Conservation (phyloP, 768 basidiomycete species). For the Filobasidium wieringae region DNA sequence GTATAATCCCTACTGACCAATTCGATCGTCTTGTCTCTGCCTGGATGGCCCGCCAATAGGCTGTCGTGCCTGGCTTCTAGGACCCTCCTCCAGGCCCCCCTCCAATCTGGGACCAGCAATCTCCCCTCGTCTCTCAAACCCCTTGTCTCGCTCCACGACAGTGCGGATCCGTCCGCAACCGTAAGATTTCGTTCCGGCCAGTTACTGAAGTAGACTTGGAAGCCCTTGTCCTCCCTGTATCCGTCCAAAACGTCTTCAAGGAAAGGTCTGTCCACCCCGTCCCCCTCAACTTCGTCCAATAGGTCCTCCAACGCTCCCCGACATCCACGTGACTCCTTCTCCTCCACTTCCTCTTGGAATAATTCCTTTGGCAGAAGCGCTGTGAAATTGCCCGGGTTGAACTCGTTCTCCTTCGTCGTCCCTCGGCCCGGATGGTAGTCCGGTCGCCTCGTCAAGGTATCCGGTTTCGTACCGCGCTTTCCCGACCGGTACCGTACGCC, state of each 20-base stretch:
- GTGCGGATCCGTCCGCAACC: background rate
- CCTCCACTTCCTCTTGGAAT: no score
- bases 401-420: background rate
- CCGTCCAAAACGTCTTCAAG: background rate
- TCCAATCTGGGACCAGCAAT: background rate
- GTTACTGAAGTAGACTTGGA: no score
- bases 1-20: background rate
- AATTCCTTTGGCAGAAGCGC: background rate
- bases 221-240: background rate
- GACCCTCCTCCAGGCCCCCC: background rate
- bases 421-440: background rate
- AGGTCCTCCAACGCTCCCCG: background rate
- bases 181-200: no score
- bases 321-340: background rate
- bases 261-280: background rate
- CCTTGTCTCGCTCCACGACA: background rate
- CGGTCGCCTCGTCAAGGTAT: conserved; percentile 1
- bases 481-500: conserved; percentile 16
- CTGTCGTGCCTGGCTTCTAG: background rate
- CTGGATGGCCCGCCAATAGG: background rate
- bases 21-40: background rate
- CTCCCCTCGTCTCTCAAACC: background rate
- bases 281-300: background rate
- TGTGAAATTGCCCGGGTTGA: background rate
- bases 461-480: conserved; percentile 5